These are phyloP conservation scores for Delonix regia DNA, from an alignment of 306 rosid species.

Conservation along the genomic window DNA sequence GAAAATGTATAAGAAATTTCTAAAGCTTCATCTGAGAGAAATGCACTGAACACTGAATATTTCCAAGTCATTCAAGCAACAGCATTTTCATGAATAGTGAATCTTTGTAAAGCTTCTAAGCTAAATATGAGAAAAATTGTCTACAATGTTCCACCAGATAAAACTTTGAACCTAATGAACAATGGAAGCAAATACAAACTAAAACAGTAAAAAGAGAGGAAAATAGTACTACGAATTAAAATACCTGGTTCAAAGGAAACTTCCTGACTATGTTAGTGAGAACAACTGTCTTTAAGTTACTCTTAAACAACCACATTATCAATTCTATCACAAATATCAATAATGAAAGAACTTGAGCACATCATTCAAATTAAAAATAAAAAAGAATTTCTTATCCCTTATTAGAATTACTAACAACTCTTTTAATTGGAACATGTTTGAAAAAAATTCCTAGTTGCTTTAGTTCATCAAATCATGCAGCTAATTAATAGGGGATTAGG, in stretches of 20 bases:
- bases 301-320: neutral
- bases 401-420: neutral
- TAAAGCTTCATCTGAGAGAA: neutral
- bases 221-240: neutral
- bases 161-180: neutral
- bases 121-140: neutral
- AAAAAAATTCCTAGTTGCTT: neutral
- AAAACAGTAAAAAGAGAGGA: neutral
- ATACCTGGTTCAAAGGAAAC: neutral
- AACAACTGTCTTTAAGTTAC: neutral
- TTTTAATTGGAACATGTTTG: neutral
- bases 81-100: neutral
- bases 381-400: neutral
- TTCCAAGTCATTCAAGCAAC: neutral
- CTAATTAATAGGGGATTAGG: neutral
- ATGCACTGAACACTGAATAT: neutral
- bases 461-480: neutral
- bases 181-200: neutral
- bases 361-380: neutral
- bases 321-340: neutral
- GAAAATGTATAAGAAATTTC: slow-evolving; percentile 1
- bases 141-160: neutral
- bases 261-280: neutral
- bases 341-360: neutral
- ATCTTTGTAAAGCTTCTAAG: neutral